Base-by-base conservation (phyloP, 169 alveolate species). In the Cryptosporidium viatorum region DNA sequence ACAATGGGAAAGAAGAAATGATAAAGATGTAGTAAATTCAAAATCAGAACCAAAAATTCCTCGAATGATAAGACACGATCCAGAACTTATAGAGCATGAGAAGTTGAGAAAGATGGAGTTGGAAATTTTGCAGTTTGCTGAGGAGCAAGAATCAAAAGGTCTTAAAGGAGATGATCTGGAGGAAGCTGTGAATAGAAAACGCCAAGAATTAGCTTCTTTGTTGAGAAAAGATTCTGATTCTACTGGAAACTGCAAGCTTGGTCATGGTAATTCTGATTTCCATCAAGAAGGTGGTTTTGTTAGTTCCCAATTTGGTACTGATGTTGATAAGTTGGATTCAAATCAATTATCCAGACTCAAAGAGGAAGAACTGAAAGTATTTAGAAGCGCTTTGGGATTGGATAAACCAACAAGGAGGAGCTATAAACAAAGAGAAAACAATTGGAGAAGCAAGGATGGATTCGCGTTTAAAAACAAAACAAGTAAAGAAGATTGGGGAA, bases 21-120 rank as follows among this genome's bases (percentile, higher is more conserved):
- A 80, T 85, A 85, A 51, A 58, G 93, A 92, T 85, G 86, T 43
- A 87, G 86, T 51, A 91, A 93, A 67, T 21, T 37, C 23, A 59
- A 35, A 58, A 5, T 31, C n/a, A 37, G 52, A 4, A 14, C 86
- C 21, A 69, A 69, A 26, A 26, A 68, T 85, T 0, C 84, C 84
- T 26, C 31, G 39, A 39, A 43, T 23, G n/a, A 23, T 5, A 16
- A 55, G 65, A 18, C 80, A 93, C 71, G 95, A 95, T 70, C 92
- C 91, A 62, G 95, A 84, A 31, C 86, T 96, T 35, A 87, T 95
- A 21, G 92, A 87, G 29, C 98, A 96, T 69, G 97, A 95, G 91
- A 80, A 68, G 75, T 80, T 92, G 86, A 84, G 97, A 31, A 92
- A 94, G 52, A 85, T 96, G 68, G 97, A 95, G 85, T 92, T 91